Percentiles rank a stretch among this genome's conserved stretches.
Conservation (phyloP, 73 alveolate genomes). For the Uronychia binucleata region DNA sequence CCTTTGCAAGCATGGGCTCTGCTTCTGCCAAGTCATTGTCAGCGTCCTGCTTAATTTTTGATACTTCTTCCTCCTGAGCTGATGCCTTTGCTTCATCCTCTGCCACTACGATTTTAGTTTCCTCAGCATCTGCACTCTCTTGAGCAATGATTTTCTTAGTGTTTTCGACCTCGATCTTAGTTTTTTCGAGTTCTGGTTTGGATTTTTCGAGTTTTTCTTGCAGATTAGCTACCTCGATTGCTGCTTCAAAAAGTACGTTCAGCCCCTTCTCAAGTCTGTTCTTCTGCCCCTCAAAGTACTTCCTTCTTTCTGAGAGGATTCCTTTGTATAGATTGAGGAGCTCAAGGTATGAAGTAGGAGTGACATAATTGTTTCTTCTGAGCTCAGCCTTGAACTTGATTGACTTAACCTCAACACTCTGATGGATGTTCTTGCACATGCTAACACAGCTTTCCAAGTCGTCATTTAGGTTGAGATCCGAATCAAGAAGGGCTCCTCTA, state of each 20-base stretch:
- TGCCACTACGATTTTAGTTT: constrained; percentile 70
- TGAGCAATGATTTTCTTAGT: constrained; percentile 83
- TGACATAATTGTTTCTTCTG: constrained; percentile 88
- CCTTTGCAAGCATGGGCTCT: constrained; percentile 61
- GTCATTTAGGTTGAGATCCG: constrained; percentile 57
- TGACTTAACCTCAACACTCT: constrained; percentile 86
- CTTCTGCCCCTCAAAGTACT: constrained; percentile 75
- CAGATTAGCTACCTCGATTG: constrained; percentile 87
- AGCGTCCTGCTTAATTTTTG: constrained; percentile 71
- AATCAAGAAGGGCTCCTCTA: constrained; percentile 57
- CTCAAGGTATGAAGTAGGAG: constrained; percentile 93
- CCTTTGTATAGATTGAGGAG: constrained; percentile 79
- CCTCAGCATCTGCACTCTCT: constrained; percentile 85
- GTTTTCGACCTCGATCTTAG: constrained; percentile 89
- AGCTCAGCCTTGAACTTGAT: constrained; percentile 82
- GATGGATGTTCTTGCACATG: constrained; percentile 81
- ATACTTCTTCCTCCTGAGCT: constrained; percentile 71
- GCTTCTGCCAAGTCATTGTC: constrained; percentile 72
- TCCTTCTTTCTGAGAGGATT: constrained; percentile 77
- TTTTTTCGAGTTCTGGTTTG: constrained; percentile 90
- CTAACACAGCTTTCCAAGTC: constrained; percentile 61
- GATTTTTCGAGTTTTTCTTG: constrained; percentile 81
- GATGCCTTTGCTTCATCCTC: constrained; percentile 79
- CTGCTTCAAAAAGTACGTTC: constrained; percentile 88
- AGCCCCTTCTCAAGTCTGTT: constrained; percentile 89